phyloP scores from a whole-genome alignment of 1,284 basidiomycete species.

The Cerrena zonata region DNA sequence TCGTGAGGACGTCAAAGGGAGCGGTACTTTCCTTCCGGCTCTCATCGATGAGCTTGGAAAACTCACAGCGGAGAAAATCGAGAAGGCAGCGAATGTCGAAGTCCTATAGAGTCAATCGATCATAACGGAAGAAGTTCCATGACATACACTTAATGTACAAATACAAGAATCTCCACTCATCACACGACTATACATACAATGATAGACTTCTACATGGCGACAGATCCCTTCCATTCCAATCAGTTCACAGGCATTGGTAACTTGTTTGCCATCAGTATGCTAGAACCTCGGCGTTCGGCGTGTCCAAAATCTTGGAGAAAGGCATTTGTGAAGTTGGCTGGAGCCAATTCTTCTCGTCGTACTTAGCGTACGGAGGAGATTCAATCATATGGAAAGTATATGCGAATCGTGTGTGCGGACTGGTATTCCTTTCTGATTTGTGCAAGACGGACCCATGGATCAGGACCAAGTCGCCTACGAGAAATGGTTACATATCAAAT shows the following conservation, averaged over 20 bases:
- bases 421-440: constrained; percentile 79
- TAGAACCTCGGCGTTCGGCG: constrained; percentile 23
- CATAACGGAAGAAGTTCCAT: background rate
- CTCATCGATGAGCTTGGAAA: constrained; percentile 78
- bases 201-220: too few species aligned
- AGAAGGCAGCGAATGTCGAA: constrained; percentile 45
- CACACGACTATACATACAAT: background rate
- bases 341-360: constrained; percentile 82
- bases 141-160: constrained; percentile 7
- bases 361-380: constrained; percentile 54
- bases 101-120: constrained; percentile 22
- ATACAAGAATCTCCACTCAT: background rate
- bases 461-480: constrained; percentile 73
- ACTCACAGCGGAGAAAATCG: constrained; percentile 53
- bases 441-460: constrained; percentile 89
- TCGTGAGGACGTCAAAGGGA: constrained; percentile 69
- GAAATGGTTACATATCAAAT: background rate
- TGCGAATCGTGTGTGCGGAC: constrained; percentile 71
- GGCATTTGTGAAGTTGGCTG: constrained; percentile 80
- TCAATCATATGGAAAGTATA: constrained; percentile 95
- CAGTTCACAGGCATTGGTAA: too few species aligned
- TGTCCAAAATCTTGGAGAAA: constrained; percentile 66
- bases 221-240: too few species aligned
- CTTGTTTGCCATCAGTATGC: background rate
- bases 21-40: constrained; percentile 83